Evolutionary conservation across 495 filamentous ascomycete species (phyloP), one percentile per base, ranked within the genome.

Genomic region (Penicillium silybi): DNA sequence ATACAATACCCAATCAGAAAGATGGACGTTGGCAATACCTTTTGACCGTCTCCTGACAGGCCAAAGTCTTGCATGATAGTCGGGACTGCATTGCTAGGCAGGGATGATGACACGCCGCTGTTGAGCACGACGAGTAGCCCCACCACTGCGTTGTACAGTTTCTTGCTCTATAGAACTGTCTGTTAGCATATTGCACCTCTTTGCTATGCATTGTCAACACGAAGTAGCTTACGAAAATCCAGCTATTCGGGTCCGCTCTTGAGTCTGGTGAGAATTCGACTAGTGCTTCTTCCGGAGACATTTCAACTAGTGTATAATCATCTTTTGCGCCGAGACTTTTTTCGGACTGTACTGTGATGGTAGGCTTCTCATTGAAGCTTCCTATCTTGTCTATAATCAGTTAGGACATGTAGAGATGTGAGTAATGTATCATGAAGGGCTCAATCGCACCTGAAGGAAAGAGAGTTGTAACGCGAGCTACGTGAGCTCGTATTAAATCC

Each of bases 1-100:
- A 86, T 61, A 11, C 84, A 73, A 54, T 88, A 89, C 26, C 86
- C 89, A 20, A 90, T 73, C 0, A 91, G 72, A 50, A 83, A 93
- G 1, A 90, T 80, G 0, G 86, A 87, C 0, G 87, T 88, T 10
- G 88, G 88, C 6, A 93, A 73, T 17, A 86, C 81, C 35, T 81
- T 75, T 35, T 82, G 73, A 6, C 59, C 45, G 51, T 71, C 29
- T 16, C 64, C 70, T 72, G 54, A 51, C 22, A 64, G 44, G 42
- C 62, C 32, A 53, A 73, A 72, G n/a, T 72, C 64, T n/a, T 69
- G 54, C 62, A 71, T 65, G 56, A 73, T 75, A 41, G 70, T 76
- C 8, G 74, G 77, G 35, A 82, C 79, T 38, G 81, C 80, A 64
- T 83, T 87, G 54, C 82, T 82, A 0, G 88, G 85, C 6, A 93